Conservation (phyloP, 2,329 filamentous ascomycete species). For the Hirsutella minnesotensis region DNA sequence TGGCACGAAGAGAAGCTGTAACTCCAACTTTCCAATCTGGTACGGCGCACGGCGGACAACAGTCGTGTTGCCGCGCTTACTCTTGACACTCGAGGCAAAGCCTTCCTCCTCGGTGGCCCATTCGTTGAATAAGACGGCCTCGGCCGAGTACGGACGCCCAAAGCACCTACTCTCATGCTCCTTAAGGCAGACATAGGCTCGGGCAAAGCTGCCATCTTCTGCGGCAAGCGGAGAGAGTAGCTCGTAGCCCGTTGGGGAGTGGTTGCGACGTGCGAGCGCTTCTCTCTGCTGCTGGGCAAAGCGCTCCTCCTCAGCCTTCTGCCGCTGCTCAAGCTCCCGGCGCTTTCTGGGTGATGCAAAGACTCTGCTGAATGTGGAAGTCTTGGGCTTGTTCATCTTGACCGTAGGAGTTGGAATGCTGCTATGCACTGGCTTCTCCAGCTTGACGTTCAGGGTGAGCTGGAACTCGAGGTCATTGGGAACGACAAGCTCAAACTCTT, state of each 20-base stretch:
- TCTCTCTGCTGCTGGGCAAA: conserved; percentile 52
- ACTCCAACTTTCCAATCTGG: conserved; percentile 84
- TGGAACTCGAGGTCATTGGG: conserved; percentile 98
- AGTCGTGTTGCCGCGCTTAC: conserved; percentile 65
- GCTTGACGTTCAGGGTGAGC: conserved; percentile 88
- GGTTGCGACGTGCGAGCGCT: conserved; percentile 47
- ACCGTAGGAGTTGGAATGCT: conserved; percentile 41
- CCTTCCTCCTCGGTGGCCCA: conserved; percentile 83
- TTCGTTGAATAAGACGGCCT: conserved; percentile 95
- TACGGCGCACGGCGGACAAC: conserved; percentile 84
- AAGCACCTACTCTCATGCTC: conserved; percentile 84
- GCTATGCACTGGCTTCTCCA: conserved; percentile 64
- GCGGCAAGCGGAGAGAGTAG: conserved; percentile 77
- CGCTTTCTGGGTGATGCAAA: conserved; percentile 94
- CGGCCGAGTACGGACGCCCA: conserved; percentile 75
- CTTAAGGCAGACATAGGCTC: conserved; percentile 86
- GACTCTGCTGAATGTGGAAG: conserved; percentile 81
- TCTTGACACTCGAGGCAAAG: conserved; percentile 80
- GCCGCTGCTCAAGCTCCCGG: conserved; percentile 79
- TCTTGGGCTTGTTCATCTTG: conserved; percentile 59
- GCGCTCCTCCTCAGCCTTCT: conserved; percentile 73
- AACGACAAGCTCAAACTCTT: conserved; percentile 96
- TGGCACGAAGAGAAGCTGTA: conserved; percentile 90
- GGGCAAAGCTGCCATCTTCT: conserved; percentile 85
- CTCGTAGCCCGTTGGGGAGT: conserved; percentile 69